Conservation (phyloP, 306 rosid genomes). For the Aeschynomene evenia region DNA sequence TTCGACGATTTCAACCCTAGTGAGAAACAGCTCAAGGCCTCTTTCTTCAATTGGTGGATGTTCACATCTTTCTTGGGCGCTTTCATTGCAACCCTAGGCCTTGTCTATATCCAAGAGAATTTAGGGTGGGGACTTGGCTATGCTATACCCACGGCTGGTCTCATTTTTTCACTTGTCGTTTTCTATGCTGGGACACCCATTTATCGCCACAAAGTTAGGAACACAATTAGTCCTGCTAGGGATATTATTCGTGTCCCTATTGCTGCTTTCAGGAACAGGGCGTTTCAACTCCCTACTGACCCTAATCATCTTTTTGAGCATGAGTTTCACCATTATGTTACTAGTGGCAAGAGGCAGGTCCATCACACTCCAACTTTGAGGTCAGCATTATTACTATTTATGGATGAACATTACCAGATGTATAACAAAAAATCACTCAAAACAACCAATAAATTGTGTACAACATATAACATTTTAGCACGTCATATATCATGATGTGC, state of each 20-base stretch:
- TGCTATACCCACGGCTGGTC: slow-evolving; percentile 83
- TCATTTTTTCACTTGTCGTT: slow-evolving; percentile 54
- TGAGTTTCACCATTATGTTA: slow-evolving; percentile 44
- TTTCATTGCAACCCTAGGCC: slow-evolving; percentile 67
- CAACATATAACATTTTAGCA: too few species aligned
- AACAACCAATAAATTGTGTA: too few species aligned
- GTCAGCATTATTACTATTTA: slow-evolving; percentile 32
- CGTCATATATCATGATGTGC: too few species aligned
- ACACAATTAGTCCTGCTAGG: slow-evolving; percentile 58
- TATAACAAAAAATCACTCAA: too few species aligned
- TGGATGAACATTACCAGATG: too few species aligned
- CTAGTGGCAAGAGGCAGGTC: slow-evolving; percentile 52
- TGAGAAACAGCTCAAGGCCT: slow-evolving; percentile 72
- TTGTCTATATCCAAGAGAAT: slow-evolving; percentile 87
- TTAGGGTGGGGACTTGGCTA: slow-evolving; percentile 93
- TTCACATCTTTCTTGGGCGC: slow-evolving; percentile 88
- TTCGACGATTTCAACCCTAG: slow-evolving; percentile 77
- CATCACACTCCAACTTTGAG: slow-evolving; percentile 71
- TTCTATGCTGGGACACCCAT: slow-evolving; percentile 70
- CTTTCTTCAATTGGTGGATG: slow-evolving; percentile 99
- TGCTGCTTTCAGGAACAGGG: slow-evolving; percentile 62
- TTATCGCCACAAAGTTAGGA: slow-evolving; percentile 67
- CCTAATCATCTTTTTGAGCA: slow-evolving; percentile 64
- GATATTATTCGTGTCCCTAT: slow-evolving; percentile 54
- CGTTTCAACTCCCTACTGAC: slow-evolving; percentile 52